Conservation (phyloP, 2,329 filamentous ascomycete species). For the Berkeleyomyces basicola region DNA sequence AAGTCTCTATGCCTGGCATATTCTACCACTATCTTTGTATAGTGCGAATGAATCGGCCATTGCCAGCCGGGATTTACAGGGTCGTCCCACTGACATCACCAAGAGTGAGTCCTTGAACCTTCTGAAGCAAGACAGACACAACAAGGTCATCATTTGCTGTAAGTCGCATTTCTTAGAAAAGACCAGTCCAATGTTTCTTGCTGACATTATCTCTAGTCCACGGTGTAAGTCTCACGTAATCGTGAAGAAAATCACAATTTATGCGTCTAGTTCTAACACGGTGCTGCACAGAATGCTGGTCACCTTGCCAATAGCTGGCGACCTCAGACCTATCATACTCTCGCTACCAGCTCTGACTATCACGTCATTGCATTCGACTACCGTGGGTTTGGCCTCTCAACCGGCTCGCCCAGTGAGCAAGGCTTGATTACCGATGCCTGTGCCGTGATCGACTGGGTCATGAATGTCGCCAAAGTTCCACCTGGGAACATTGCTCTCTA, state of each 20-base stretch:
- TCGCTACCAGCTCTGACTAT: constrained; percentile 55
- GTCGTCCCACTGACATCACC: constrained; percentile 35
- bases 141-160: constrained; percentile 43
- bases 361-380: constrained; percentile 87
- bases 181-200: neutral
- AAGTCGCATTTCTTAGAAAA: neutral
- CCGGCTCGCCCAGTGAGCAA: constrained; percentile 61
- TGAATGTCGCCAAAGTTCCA: constrained; percentile 46
- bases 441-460: constrained; percentile 55
- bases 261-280: neutral
- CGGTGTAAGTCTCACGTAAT: constrained; percentile 5
- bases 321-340: constrained; percentile 58
- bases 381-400: constrained; percentile 70
- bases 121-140: constrained; percentile 44
- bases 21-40: constrained; percentile 66
- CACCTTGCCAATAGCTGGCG: constrained; percentile 67
- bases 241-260: neutral
- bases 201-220: constrained; percentile 8
- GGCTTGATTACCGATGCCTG: constrained; percentile 69
- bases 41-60: constrained; percentile 51
- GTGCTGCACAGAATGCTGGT: constrained; percentile 52
- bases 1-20: constrained; percentile 75
- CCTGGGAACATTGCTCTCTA: constrained; percentile 60
- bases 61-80: constrained; percentile 31
- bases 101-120: constrained; percentile 42